Base-by-base conservation (phyloP, 2,329 filamentous ascomycete genomes). In the Aspergillus caelatus region DNA sequence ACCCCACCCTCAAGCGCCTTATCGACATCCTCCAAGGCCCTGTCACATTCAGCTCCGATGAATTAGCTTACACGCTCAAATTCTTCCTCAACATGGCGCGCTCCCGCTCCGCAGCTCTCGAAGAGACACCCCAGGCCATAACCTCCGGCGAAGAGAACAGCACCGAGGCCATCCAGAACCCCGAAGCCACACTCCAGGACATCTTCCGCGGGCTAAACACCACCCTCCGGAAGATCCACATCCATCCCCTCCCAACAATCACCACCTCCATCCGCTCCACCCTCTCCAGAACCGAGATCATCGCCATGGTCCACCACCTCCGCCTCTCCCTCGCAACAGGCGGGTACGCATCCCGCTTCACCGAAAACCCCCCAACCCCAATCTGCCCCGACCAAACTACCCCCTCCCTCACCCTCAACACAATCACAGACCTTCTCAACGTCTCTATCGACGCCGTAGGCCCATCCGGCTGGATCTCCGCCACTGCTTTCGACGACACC, bases 391-490 rank as follows among this genome's bases (percentile, higher is more conserved):
- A 74, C 54, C 73, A 77, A 57, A 77, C 77, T 23, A 73, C 73
- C 1, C 78, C 78, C 11, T 57, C 74, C 2, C 76, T 81, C 48
- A 70, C 74, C 26, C 75, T 82, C 23, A 64, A 75, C 56, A 75
- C 74, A 14, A 80, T 81, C 55, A 70, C 78, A 46, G 75, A 78
- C 62, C 67, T 81, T 26, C 71, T 84, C 36, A 81, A 77, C 62
- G 78, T 77, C 62, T 78, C 80, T 39, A 75, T 84, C 46, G 82
- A 84, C 67, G 79, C 79, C 52, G 75, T 83, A 34, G 81, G 82
- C 6, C 80, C 81, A 2, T 79, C 79, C 3, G 81, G 81, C 52
- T 82, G 80, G 80, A 77, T 82, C 57, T 75, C 79, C 11, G 79
- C 78, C 19, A 71, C 75, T 7, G 70, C 69, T 21, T 68, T 76